Conservation (phyloP, 106 monocot genomes). For the Ottelia alismoides region DNA sequence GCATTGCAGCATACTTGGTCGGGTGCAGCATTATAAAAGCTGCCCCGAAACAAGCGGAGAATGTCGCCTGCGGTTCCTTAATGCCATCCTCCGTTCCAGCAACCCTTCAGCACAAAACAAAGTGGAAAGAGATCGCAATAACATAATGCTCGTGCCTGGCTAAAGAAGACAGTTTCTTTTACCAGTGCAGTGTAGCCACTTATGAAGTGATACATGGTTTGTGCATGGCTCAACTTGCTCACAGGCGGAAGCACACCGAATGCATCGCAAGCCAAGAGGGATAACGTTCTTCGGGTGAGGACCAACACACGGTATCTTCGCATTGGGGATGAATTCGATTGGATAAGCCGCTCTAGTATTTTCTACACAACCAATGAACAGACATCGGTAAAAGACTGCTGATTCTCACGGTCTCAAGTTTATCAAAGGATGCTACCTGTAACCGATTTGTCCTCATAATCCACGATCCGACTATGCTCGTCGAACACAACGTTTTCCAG, state of each 20-base stretch:
- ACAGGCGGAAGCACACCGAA: slow-evolving; percentile 94
- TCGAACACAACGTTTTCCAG: slow-evolving; percentile 94
- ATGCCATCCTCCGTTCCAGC: slow-evolving; percentile 94
- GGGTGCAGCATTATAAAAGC: slow-evolving; percentile 97
- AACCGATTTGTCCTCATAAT: slow-evolving; percentile 74
- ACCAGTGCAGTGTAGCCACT: slow-evolving; percentile 94
- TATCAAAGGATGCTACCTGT: too few species aligned
- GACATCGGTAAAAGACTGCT: too few species aligned
- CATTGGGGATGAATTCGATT: slow-evolving; percentile 91
- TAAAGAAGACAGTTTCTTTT: too few species aligned
- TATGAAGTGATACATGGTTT: slow-evolving; percentile 99
- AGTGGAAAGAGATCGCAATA: too few species aligned
- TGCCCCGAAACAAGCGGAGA: slow-evolving; percentile 95
- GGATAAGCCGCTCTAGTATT: slow-evolving; percentile 92
- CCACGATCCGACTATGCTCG: slow-evolving; percentile 81
- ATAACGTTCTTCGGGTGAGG: slow-evolving; percentile 92
- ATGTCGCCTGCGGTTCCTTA: slow-evolving; percentile 91
- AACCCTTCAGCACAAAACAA: too few species aligned
- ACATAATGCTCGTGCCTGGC: too few species aligned
- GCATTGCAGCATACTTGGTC: slow-evolving; percentile 86
- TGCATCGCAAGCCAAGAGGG: slow-evolving; percentile 86
- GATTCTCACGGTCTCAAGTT: too few species aligned
- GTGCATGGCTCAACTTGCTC: slow-evolving; percentile 78
- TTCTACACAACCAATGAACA: too few species aligned
- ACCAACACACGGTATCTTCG: slow-evolving; percentile 85